These are phyloP conservation scores for Penicillium sumatraense DNA, from an alignment of 2,329 filamentous ascomycete species.

Conservation along the genomic window DNA sequence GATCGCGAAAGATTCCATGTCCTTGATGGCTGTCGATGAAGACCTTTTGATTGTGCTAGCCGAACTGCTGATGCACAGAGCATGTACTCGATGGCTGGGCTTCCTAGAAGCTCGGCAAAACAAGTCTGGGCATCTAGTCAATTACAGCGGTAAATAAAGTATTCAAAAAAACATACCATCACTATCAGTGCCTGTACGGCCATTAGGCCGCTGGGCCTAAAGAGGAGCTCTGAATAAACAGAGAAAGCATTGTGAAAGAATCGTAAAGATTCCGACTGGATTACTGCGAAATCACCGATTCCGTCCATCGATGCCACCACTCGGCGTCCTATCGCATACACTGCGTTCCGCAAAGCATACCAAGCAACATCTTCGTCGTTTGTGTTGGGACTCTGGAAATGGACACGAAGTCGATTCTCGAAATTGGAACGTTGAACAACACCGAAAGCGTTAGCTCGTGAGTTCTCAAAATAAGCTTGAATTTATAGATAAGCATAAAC, in stretches of 20 bases:
- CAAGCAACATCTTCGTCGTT: background rate
- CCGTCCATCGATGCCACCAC: background rate
- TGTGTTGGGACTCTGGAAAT: background rate
- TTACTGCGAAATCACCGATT: background rate
- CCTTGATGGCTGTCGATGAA: conserved; percentile 8
- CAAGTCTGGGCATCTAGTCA: background rate
- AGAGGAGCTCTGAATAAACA: background rate
- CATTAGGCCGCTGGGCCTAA: background rate
- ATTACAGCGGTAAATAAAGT: background rate
- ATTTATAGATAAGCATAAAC: background rate
- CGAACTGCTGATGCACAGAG: background rate
- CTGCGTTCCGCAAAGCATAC: background rate
- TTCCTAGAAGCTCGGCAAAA: background rate
- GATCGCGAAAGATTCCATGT: conserved; percentile 1
- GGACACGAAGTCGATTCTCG: background rate
- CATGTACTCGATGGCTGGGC: background rate
- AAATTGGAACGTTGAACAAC: background rate
- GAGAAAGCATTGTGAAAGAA: background rate
- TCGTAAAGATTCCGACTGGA: background rate
- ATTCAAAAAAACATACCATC: background rate
- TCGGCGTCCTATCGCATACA: background rate
- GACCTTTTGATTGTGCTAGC: conserved; percentile 4
- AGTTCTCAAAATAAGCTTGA: background rate
- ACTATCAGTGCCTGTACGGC: background rate
- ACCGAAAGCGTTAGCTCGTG: background rate